Conservation (phyloP, 257 asterid genomes). For the Solanum rostratum region DNA sequence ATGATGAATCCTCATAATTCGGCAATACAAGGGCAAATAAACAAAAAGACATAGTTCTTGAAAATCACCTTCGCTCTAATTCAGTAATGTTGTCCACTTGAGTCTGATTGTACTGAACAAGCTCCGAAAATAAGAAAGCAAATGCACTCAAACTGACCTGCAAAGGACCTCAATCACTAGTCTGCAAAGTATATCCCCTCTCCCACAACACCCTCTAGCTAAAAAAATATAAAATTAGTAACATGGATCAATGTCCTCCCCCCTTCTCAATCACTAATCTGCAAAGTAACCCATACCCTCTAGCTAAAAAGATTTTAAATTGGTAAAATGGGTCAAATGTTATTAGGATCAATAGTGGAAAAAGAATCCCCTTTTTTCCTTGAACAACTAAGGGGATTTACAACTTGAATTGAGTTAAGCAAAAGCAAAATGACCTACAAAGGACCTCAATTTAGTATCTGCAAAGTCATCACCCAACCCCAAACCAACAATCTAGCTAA, state of each 20-base stretch:
- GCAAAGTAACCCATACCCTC: not conserved
- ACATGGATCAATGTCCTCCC: not conserved
- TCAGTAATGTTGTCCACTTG: slow-evolving; percentile 82
- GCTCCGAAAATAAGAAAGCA: slow-evolving; percentile 84
- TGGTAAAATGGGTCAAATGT: not conserved
- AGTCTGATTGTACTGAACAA: slow-evolving; percentile 90
- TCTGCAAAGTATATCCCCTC: not conserved
- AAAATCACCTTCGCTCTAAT: slow-evolving; percentile 53
- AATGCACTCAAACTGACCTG: slow-evolving; percentile 87
- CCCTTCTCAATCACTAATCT: not conserved
- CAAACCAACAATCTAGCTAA: not conserved
- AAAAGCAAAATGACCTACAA: not conserved
- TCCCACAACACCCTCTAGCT: not conserved
- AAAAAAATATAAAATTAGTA: not conserved
- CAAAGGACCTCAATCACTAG: not conserved
- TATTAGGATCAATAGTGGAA: not conserved
- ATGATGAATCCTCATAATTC: not conserved
- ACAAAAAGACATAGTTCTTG: not conserved
- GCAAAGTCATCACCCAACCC: not conserved
- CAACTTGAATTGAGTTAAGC: not conserved
- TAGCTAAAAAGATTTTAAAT: not conserved
- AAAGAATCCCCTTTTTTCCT: not conserved
- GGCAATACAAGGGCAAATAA: not conserved
- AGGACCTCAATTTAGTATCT: not conserved
- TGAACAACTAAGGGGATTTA: not conserved